Evolutionary conservation across 108 stramenopile species (phyloP), one percentile per base, ranked within the genome.

Genomic region (Stephanodiscus minutulus): DNA sequence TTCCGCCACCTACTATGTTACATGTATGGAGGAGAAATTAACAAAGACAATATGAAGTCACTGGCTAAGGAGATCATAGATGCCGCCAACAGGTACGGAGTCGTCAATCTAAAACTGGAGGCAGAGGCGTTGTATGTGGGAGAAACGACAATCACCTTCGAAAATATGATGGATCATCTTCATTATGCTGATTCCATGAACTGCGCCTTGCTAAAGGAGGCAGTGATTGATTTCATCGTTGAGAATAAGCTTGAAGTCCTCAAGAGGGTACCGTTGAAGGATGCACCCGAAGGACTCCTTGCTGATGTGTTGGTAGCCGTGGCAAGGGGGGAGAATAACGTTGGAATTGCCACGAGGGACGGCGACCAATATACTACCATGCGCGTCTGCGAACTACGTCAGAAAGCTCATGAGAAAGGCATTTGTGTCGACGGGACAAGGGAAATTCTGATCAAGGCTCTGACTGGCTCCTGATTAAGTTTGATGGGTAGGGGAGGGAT

Each of bases 151-250:
- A 4, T 54, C 18, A 22, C 10, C 22, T 1, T 54, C 3, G 53
- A 54, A 11, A 54, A 54, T 54, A 3, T 54, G 53, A 54, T 54
- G 53, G 53, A 54, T 1, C 6, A 54, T 6, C 53, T 54, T 22
- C 53, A n/a, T n/a, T n/a, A n/a, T 37, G 29, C 57, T 10, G 35
- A 58, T 29, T 10, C 7, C 5, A 58, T 36, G 35, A 58, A 37
- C 33, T 58, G 57, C 36, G 57, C 33, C 5, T 3, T 58, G 1
- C 35, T 58, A 15, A 58, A 58, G 36, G 57, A 58, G 35, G 29
- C 9, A n/a, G 57, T 58, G 7, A 37, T 58, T 11, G 57, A 58
- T 58, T 58, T 31, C 11, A 58, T 58, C 36, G 31, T 58, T 7
- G 18, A 28, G 57, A 58, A 58, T n/a, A 18, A 37, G 35, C 11